Evolutionary conservation across 2,329 filamentous ascomycete genomes (phyloP).

Genomic region (Alternaria viburni): DNA sequence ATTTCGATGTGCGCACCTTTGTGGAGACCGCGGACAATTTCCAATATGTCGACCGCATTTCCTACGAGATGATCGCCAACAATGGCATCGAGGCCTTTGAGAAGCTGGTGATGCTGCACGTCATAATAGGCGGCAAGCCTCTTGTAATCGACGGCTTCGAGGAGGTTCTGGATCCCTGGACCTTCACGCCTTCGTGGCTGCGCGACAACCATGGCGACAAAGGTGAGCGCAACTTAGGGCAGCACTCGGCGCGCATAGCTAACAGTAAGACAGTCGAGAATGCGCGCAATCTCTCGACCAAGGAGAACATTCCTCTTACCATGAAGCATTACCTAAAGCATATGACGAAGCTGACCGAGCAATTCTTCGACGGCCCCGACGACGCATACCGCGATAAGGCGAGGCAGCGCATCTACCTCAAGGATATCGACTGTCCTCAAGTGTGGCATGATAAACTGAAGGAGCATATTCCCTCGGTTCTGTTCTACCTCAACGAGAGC

Average conservation of each 20-base stretch:
- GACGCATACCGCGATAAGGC: slow-evolving; percentile 79
- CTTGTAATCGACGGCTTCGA: slow-evolving; percentile 92
- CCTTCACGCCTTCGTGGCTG: slow-evolving; percentile 84
- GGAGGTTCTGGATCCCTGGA: slow-evolving; percentile 71
- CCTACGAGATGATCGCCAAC: slow-evolving; percentile 76
- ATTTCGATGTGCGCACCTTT: slow-evolving; percentile 77
- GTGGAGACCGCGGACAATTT: slow-evolving; percentile 85
- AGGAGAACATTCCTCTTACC: slow-evolving; percentile 80
- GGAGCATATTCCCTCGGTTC: slow-evolving; percentile 76
- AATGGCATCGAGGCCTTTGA: slow-evolving; percentile 83
- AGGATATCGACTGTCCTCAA: slow-evolving; percentile 92
- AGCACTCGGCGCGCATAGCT: slow-evolving; percentile 29
- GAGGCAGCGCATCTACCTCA: slow-evolving; percentile 88
- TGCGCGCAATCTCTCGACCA: slow-evolving; percentile 78
- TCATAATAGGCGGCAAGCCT: slow-evolving; percentile 84
- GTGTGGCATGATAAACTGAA: slow-evolving; percentile 84
- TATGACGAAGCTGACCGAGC: slow-evolving; percentile 81
- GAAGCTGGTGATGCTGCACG: slow-evolving; percentile 81
- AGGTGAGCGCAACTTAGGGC: slow-evolving; percentile 57
- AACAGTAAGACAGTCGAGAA: slow-evolving; percentile 69
- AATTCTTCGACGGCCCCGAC: slow-evolving; percentile 70
- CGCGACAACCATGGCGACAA: slow-evolving; percentile 79
- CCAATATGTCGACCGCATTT: slow-evolving; percentile 82
- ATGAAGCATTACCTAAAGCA: slow-evolving; percentile 89
- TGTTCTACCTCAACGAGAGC: slow-evolving; percentile 90